Evolutionary conservation across 2,329 filamentous ascomycete species (phyloP).

Genomic region (Penicillium corylophilum): DNA sequence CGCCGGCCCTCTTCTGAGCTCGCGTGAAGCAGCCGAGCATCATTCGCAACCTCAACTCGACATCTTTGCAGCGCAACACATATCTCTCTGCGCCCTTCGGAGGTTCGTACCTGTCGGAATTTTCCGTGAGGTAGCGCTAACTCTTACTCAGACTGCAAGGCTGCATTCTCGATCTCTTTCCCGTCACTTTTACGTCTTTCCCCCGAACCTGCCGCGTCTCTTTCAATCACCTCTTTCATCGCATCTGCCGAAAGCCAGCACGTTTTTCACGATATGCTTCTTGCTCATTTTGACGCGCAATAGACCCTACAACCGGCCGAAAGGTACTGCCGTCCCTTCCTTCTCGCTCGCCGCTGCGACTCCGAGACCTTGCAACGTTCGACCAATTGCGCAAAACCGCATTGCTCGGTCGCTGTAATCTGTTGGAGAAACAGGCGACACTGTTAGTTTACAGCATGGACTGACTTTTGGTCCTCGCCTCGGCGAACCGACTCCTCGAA

Average conservation of each 20-base stretch:
- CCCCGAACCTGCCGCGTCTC: background rate
- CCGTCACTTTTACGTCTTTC: background rate
- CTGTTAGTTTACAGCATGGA: conserved; percentile 5
- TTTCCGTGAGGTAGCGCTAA: background rate
- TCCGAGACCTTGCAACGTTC: background rate
- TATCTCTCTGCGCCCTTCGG: background rate
- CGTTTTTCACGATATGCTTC: background rate
- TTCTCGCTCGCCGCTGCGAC: conserved; percentile 1
- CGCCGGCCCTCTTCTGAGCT: conserved; percentile 10
- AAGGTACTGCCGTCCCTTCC: conserved; percentile 7
- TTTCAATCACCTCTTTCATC: background rate
- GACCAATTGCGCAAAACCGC: background rate
- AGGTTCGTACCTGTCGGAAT: background rate
- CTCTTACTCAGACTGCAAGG: background rate
- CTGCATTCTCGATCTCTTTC: background rate
- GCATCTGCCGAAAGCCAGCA: background rate
- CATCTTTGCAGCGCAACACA: conserved; percentile 1
- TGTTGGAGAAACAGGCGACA: background rate
- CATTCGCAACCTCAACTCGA: conserved; percentile 1
- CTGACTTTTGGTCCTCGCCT: conserved; percentile 19
- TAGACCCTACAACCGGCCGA: background rate
- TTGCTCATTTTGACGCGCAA: background rate
- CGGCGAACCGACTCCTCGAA: conserved; percentile 13
- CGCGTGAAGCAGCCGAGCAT: conserved; percentile 11
- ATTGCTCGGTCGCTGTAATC: background rate